phyloP scores from a whole-genome alignment of 257 asterid genomes.

The Solanum lignicaule region DNA sequence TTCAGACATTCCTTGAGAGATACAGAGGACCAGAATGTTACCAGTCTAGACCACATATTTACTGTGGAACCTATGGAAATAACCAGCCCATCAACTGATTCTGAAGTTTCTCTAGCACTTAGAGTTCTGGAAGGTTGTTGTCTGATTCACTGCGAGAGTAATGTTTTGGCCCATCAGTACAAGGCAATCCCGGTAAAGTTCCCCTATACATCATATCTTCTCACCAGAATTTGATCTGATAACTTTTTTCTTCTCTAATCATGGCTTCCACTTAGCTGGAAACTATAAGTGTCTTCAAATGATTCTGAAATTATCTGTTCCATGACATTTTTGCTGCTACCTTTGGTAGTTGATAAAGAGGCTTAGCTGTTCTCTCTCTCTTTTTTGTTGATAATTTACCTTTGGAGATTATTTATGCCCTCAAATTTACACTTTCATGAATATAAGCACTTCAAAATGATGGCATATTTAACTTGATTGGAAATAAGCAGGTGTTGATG shows the following conservation, averaged over 20 bases:
- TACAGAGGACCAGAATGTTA: constrained; percentile 56
- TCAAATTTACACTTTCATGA: not conserved
- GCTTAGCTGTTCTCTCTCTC: not conserved
- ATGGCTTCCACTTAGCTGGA: not conserved
- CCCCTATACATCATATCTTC: not conserved
- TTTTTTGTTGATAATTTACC: not conserved
- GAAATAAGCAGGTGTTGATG: constrained; percentile 63
- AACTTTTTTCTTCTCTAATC: not conserved
- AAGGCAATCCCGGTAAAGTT: constrained; percentile 56
- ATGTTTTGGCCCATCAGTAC: constrained; percentile 69
- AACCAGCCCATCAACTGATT: constrained; percentile 74
- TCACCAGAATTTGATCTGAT: not conserved
- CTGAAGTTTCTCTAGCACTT: constrained; percentile 85
- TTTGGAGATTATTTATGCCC: not conserved
- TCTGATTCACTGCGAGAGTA: constrained; percentile 71
- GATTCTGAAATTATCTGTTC: not conserved
- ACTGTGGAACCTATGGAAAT: constrained; percentile 70
- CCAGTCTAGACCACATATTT: constrained; percentile 60
- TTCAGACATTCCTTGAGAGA: constrained; percentile 75
- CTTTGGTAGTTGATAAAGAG: not conserved
- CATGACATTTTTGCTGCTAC: not conserved
- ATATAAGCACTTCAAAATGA: not conserved
- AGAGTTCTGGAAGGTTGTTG: constrained; percentile 96
- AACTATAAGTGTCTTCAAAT: not conserved
- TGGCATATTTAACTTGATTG: constrained; percentile 8